Conservation (phyloP, 2,329 filamentous ascomycete species). For the Biscogniauxia mediterranea region DNA sequence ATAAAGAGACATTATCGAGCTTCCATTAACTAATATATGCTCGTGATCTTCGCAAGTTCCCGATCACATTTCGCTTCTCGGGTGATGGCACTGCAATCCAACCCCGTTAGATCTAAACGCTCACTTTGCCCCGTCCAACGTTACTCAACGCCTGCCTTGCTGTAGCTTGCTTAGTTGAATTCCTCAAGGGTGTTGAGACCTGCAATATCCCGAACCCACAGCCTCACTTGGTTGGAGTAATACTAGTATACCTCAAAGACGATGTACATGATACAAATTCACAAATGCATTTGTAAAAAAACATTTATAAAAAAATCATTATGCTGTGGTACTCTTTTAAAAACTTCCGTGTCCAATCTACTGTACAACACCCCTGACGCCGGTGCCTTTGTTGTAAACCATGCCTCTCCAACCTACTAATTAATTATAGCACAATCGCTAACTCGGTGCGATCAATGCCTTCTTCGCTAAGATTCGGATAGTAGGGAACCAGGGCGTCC, state of each 20-base stretch:
- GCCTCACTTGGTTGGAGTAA: not conserved
- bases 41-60: not conserved
- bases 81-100: not conserved
- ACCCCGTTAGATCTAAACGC: not conserved
- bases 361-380: conserved; percentile 15
- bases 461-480: conserved; percentile 82
- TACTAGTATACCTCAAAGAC: conserved; percentile 1
- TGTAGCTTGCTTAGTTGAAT: not conserved
- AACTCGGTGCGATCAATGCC: conserved; percentile 76
- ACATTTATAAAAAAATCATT: not conserved
- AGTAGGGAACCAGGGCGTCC: conserved; percentile 95
- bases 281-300: not conserved
- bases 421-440: conserved; percentile 70
- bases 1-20: not conserved
- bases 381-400: not conserved
- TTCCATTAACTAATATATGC: not conserved
- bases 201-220: not conserved
- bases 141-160: not conserved
- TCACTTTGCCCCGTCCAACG: not conserved
- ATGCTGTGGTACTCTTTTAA: conserved; percentile 3
- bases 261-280: not conserved
- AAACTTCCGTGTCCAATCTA: conserved; percentile 10
- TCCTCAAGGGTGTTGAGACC: not conserved
- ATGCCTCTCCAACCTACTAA: not conserved
- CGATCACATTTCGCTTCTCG: not conserved